phyloP scores from a whole-genome alignment of 1,139 yeast genomes.

The Kodamaea alishanica region DNA sequence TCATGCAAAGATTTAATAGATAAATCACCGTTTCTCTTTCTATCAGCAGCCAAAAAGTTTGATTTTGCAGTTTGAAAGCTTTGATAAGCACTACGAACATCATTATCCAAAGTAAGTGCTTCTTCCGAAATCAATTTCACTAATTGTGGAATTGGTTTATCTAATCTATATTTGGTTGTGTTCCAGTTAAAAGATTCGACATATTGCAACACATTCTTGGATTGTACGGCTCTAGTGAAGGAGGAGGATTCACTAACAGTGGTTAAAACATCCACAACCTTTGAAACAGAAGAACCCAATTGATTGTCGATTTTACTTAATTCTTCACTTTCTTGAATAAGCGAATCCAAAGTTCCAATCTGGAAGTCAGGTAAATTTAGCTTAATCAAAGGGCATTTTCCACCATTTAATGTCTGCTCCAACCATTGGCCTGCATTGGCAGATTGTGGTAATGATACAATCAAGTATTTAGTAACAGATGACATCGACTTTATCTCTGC shows the following conservation, averaged over 20 bases:
- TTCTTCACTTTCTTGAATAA: conserved; percentile 89
- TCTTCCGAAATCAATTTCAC: conserved; percentile 69
- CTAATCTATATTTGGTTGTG: conserved; percentile 77
- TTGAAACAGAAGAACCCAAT: conserved; percentile 62
- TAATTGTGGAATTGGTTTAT: conserved; percentile 75
- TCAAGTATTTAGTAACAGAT: conserved; percentile 38
- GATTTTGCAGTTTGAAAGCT: conserved; percentile 79
- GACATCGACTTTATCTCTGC: too few species aligned
- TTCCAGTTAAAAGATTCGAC: conserved; percentile 84
- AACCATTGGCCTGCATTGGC: conserved; percentile 44
- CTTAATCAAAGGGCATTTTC: conserved; percentile 37
- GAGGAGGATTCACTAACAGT: conserved; percentile 42
- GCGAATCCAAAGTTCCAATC: conserved; percentile 89
- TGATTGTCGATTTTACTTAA: conserved; percentile 75
- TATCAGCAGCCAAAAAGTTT: conserved; percentile 80
- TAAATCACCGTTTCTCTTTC: conserved; percentile 90
- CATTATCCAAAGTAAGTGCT: conserved; percentile 77
- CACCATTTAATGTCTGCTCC: conserved; percentile 42
- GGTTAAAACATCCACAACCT: conserved; percentile 69
- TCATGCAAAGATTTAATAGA: conserved; percentile 89
- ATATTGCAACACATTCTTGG: conserved; percentile 53
- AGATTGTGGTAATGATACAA: conserved; percentile 53
- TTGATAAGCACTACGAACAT: conserved; percentile 68
- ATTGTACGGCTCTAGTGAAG: conserved; percentile 34
- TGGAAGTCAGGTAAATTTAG: conserved; percentile 82